Conservation (phyloP, 345 rosid genomes). For the Carallia brachiata region DNA sequence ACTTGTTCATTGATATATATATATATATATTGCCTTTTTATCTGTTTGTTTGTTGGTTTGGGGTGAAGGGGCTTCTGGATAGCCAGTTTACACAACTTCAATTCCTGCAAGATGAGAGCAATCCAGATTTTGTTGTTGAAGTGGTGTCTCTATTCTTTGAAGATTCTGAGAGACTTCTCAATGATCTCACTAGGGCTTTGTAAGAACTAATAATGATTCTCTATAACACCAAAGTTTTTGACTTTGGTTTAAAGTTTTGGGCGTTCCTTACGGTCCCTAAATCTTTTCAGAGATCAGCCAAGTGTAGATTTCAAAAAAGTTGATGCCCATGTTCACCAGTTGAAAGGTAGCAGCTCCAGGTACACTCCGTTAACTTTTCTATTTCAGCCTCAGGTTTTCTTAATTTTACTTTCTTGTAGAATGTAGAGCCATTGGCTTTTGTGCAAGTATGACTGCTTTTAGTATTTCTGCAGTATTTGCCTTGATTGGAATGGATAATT, state of each 20-base stretch:
- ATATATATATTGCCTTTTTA: neutral
- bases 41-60: conserved; percentile 1
- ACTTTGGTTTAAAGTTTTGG: neutral
- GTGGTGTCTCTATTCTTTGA: conserved; percentile 89
- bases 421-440: too few relatives aligned
- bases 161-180: conserved; percentile 85
- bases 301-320: conserved; percentile 77
- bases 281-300: conserved; percentile 56
- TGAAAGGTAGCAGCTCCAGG: conserved; percentile 99
- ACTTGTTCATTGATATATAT: neutral
- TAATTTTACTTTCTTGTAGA: too few relatives aligned
- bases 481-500: neutral
- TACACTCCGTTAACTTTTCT: conserved; percentile 15
- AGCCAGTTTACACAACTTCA: conserved; percentile 82
- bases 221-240: conserved; percentile 8
- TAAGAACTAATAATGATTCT: conserved; percentile 26
- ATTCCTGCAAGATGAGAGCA: conserved; percentile 93
- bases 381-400: too few relatives aligned
- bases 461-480: neutral
- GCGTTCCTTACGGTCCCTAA: neutral
- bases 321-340: conserved; percentile 90
- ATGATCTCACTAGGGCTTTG: conserved; percentile 75
- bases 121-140: conserved; percentile 92
- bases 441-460: neutral
- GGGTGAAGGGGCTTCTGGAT: conserved; percentile 75